phyloP scores from a whole-genome alignment of 2,329 filamentous ascomycete species.

The Penicillium nordicum region DNA sequence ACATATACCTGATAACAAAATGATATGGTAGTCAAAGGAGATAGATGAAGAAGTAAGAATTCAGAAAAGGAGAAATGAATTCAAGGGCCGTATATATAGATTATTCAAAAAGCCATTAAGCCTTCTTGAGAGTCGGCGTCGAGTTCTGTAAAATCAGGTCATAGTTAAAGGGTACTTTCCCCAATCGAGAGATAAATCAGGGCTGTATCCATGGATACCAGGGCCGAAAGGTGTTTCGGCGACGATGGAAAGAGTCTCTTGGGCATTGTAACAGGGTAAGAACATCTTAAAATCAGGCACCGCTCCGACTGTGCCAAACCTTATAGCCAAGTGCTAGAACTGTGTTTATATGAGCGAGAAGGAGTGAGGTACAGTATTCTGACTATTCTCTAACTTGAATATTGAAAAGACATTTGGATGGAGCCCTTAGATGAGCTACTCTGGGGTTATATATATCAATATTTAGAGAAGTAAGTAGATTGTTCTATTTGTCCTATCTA shows the following conservation, averaged over 20 bases:
- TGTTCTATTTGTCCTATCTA: neutral
- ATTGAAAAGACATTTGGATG: neutral
- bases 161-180: neutral
- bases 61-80: neutral
- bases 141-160: neutral
- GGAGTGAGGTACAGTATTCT: no score
- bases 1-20: neutral
- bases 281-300: neutral
- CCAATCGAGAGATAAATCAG: neutral
- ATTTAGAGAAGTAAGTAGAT: no score
- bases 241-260: neutral
- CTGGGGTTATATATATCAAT: neutral
- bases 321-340: neutral
- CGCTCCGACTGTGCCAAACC: neutral
- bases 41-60: conserved; percentile 1
- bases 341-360: no score
- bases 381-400: no score
- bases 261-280: neutral
- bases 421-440: neutral
- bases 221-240: neutral
- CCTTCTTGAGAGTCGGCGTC: neutral
- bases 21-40: neutral
- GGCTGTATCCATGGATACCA: neutral
- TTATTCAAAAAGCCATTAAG: neutral
- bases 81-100: neutral